phyloP scores from a whole-genome alignment of 306 rosid species.

The Glycine tomentella region DNA sequence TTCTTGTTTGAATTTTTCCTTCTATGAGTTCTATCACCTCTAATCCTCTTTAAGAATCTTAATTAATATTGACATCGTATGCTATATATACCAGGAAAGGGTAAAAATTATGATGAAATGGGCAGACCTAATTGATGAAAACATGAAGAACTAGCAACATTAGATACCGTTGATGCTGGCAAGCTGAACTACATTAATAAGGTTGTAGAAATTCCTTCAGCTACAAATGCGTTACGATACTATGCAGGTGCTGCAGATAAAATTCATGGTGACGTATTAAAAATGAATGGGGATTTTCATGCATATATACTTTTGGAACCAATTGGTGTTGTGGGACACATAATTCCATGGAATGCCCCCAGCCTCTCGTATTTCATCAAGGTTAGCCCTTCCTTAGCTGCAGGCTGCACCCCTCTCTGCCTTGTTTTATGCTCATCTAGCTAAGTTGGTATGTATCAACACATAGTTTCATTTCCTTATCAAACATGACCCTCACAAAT shows the following conservation, averaged over 20 bases:
- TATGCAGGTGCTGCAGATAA: conserved; percentile 95
- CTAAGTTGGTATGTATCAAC: conserved; percentile 59
- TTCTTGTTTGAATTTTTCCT: no score
- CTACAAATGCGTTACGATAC: conserved; percentile 55
- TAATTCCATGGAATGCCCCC: conserved; percentile 84
- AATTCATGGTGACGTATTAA: conserved; percentile 70
- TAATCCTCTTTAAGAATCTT: not conserved
- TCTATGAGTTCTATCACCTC: not conserved
- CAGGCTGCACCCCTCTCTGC: conserved; percentile 88
- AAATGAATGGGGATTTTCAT: conserved; percentile 52
- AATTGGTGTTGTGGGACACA: conserved; percentile 83
- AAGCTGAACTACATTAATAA: conserved; percentile 47
- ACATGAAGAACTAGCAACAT: conserved; percentile 67
- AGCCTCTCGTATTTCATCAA: conserved; percentile 50
- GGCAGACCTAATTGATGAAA: conserved; percentile 69
- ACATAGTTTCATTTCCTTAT: no score
- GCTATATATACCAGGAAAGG: conserved; percentile 60
- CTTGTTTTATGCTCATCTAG: conserved; percentile 73
- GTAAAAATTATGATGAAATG: conserved; percentile 66
- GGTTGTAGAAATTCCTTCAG: conserved; percentile 54
- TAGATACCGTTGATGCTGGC: conserved; percentile 75
- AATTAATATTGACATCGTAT: not conserved
- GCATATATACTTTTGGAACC: conserved; percentile 77
- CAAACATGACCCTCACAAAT: no score
- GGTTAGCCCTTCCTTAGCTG: conserved; percentile 76